phyloP scores from a whole-genome alignment of 106 monocot species.

The Dendrobium nobile region DNA sequence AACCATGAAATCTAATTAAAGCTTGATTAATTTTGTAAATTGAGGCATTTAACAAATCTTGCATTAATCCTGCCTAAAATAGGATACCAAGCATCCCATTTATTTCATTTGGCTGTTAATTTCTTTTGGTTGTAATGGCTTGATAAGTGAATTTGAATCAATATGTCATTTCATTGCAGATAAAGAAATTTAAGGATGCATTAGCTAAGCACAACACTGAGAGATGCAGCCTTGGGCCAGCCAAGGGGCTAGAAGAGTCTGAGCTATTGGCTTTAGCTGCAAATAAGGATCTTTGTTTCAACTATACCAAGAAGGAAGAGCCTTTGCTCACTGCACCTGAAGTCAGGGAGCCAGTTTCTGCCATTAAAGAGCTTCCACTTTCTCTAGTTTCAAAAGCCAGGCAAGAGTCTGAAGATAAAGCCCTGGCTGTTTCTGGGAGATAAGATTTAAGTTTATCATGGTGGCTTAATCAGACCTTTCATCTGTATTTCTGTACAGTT shows the following conservation, averaged over 20 bases:
- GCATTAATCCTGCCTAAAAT: no score
- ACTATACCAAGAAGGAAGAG: not conserved
- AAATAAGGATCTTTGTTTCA: conserved; percentile 4
- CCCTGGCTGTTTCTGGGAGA: not conserved
- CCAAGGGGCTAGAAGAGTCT: conserved; percentile 44
- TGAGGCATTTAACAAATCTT: no score
- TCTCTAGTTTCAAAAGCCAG: not conserved
- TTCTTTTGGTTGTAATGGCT: no score
- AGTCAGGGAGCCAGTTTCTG: not conserved
- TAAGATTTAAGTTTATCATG: not conserved
- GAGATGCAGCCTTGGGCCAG: conserved; percentile 20
- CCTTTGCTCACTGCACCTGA: not conserved
- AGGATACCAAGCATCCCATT: no score
- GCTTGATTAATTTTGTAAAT: no score
- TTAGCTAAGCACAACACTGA: conserved; percentile 39
- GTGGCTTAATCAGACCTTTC: not conserved
- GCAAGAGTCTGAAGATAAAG: not conserved
- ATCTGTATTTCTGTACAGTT: not conserved
- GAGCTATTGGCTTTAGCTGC: conserved; percentile 43
- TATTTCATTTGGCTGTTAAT: no score
- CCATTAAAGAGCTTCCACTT: not conserved
- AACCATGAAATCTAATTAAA: no score
- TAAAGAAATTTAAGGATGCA: conserved; percentile 56
- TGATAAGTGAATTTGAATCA: not conserved
- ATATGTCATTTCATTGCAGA: conserved; percentile 17